Evolutionary conservation across 179 eudicot genomes (phyloP).

Genomic region (Gypsophila paniculata): DNA sequence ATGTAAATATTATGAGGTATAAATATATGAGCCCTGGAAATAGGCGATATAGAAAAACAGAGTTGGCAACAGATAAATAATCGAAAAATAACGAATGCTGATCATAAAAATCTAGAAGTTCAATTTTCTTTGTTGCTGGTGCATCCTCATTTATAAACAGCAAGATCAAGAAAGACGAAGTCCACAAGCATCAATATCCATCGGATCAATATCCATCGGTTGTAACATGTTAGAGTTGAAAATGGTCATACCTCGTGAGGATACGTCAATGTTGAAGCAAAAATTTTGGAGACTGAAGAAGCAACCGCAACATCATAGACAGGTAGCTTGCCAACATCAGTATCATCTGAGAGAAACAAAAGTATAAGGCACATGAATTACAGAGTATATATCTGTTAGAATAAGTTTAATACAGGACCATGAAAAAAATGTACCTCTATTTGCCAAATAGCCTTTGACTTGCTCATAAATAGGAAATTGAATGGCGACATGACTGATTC

Average conservation of each 20-base stretch:
- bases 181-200: background rate
- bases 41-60: background rate
- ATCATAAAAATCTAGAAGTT: background rate
- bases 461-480: constrained; percentile 88
- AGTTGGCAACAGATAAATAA: background rate
- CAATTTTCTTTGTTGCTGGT: background rate
- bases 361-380: background rate
- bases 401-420: background rate
- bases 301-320: constrained; percentile 81
- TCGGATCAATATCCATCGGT: too few species aligned
- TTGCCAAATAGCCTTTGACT: constrained; percentile 72
- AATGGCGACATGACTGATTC: constrained; percentile 91
- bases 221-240: background rate
- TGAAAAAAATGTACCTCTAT: constrained; percentile 40
- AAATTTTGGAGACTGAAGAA: constrained; percentile 89
- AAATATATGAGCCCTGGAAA: too few species aligned
- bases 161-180: background rate
- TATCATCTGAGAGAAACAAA: constrained; percentile 43
- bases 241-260: constrained; percentile 80
- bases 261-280: constrained; percentile 88
- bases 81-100: background rate
- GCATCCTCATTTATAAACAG: background rate
- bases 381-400: background rate
- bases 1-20: too few species aligned
- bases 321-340: constrained; percentile 55